Evolutionary conservation across 2,329 filamentous ascomycete genomes (phyloP).

Genomic region (Venturia aucupariae): DNA sequence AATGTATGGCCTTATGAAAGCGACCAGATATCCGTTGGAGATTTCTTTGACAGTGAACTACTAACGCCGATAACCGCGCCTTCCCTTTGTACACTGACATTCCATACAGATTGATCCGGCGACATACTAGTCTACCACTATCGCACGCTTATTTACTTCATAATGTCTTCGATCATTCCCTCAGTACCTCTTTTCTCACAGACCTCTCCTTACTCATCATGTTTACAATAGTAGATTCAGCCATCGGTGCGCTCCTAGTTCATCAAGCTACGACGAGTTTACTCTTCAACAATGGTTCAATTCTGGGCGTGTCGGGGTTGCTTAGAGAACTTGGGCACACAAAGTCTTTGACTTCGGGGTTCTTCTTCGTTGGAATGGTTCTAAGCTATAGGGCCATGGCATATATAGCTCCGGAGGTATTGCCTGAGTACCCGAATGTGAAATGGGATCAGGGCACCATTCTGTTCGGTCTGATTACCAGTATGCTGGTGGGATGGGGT

Average conservation of each 20-base stretch:
- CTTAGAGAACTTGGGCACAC: slow-evolving; percentile 23
- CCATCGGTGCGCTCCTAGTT: slow-evolving; percentile 41
- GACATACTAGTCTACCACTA: background rate
- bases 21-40: no score
- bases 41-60: background rate
- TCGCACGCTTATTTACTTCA: background rate
- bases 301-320: slow-evolving; percentile 42
- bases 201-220: slow-evolving; percentile 23
- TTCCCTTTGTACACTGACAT: background rate
- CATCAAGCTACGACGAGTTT: slow-evolving; percentile 42
- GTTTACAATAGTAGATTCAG: slow-evolving; percentile 46
- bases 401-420: slow-evolving; percentile 32
- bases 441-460: slow-evolving; percentile 22
- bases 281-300: slow-evolving; percentile 41
- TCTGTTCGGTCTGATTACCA: slow-evolving; percentile 33
- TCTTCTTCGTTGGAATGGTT: slow-evolving; percentile 37
- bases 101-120: background rate
- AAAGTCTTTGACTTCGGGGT: slow-evolving; percentile 32
- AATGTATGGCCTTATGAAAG: background rate
- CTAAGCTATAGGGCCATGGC: slow-evolving; percentile 30
- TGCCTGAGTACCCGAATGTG: slow-evolving; percentile 34
- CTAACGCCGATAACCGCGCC: background rate
- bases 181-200: background rate
- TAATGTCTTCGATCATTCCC: background rate
- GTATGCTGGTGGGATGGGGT: slow-evolving; percentile 41